phyloP scores from a whole-genome alignment of 352 stramenopile species.

The Phytophthora podocarpi region DNA sequence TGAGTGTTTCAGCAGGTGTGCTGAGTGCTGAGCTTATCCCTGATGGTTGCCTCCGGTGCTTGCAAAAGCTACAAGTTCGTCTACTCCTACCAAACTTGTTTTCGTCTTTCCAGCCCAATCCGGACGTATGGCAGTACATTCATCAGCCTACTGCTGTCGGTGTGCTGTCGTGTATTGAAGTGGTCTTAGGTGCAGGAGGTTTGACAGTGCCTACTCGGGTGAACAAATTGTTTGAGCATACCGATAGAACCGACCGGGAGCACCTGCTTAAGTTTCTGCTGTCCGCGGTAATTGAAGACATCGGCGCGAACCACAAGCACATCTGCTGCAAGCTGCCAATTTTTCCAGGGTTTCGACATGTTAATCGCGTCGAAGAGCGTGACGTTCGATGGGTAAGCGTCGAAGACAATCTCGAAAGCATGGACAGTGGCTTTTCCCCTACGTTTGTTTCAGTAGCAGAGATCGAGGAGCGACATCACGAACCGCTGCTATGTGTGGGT shows the following conservation, averaged over 20 bases:
- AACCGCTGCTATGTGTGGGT: conserved; percentile 43
- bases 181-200: conserved; percentile 9
- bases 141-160: conserved; percentile 68
- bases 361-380: conserved; percentile 8
- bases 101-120: conserved; percentile 50
- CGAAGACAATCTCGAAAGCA: conserved; percentile 12
- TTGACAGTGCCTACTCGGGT: conserved; percentile 4
- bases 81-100: conserved; percentile 66
- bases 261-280: conserved; percentile 54
- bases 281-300: conserved; percentile 41
- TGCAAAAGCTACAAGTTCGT: conserved; percentile 56
- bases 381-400: conserved; percentile 31
- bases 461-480: conserved; percentile 12
- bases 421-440: conserved; percentile 19
- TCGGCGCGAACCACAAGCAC: conserved; percentile 34
- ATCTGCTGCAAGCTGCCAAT: conserved; percentile 56
- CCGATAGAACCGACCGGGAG: conserved; percentile 36
- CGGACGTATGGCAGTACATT: conserved; percentile 74
- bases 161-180: conserved; percentile 52
- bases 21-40: conserved; percentile 63
- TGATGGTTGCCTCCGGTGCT: conserved; percentile 38
- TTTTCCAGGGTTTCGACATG: conserved; percentile 43
- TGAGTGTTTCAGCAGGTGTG: conserved; percentile 53
- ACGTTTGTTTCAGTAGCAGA: conserved; percentile 39
- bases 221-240: conserved; percentile 21